Evolutionary conservation across 73 alveolate species (phyloP).

Genomic region (Urostyla sp.): DNA sequence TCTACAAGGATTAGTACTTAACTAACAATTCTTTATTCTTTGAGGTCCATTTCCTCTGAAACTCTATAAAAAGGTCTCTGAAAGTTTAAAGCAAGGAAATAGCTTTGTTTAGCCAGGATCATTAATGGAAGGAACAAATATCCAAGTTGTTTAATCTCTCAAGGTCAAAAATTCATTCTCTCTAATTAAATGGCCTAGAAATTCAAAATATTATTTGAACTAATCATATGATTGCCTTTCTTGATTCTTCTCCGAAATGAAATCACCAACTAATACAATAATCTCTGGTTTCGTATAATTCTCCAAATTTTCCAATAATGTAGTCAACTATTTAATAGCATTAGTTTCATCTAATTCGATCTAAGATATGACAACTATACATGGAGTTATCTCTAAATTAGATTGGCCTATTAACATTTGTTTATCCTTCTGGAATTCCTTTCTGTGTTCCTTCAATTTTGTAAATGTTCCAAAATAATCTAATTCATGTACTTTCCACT

Average conservation of each 20-base stretch:
- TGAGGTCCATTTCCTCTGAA: conserved; percentile 39
- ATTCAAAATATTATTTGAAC: conserved; percentile 49
- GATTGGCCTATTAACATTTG: background rate
- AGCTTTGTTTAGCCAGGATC: conserved; percentile 63
- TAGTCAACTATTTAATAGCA: background rate
- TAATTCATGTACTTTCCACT: conserved; percentile 14
- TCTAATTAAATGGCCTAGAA: conserved; percentile 24
- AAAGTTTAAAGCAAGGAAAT: conserved; percentile 55
- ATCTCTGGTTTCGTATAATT: conserved; percentile 15
- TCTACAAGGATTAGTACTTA: conserved; percentile 66
- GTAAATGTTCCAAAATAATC: conserved; percentile 69
- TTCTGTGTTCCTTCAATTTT: conserved; percentile 16
- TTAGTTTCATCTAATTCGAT: conserved; percentile 42
- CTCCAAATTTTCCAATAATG: conserved; percentile 48
- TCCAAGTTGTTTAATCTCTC: conserved; percentile 38
- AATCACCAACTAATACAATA: conserved; percentile 63
- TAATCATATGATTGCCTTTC: conserved; percentile 48
- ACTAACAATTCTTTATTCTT: conserved; percentile 21
- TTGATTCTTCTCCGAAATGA: conserved; percentile 33
- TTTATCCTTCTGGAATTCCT: background rate
- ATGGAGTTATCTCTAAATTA: conserved; percentile 25
- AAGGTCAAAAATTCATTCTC: conserved; percentile 40
- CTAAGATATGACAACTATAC: conserved; percentile 47
- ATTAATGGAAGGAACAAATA: conserved; percentile 54
- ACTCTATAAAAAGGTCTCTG: conserved; percentile 37